Percentiles rank a stretch among this genome's conserved stretches.
phyloP scores from a whole-genome alignment of 805 yeast genomes.

The Sugiyamaella americana region DNA sequence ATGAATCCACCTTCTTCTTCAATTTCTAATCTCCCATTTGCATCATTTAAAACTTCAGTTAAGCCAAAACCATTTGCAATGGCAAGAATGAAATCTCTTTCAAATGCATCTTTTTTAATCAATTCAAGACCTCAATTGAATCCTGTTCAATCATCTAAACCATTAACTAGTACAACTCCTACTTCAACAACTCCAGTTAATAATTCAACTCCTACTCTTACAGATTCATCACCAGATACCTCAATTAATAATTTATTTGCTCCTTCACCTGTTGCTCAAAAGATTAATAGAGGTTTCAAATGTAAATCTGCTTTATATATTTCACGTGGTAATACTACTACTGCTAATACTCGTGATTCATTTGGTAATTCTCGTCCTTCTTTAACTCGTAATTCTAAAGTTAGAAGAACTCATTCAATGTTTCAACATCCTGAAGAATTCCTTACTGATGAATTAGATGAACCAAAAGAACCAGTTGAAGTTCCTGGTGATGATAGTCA shows the following conservation, averaged over 20 bases:
- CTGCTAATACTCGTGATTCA: slow-evolving; percentile 4
- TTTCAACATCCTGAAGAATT: slow-evolving; percentile 51
- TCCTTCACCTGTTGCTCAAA: slow-evolving; percentile 16
- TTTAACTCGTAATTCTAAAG: slow-evolving; percentile 28
- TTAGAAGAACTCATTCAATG: slow-evolving; percentile 64
- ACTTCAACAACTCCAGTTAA: not conserved
- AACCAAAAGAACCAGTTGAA: slow-evolving; percentile 26
- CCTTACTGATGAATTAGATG: slow-evolving; percentile 33
- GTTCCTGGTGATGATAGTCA: slow-evolving; percentile 17
- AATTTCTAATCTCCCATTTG: not conserved
- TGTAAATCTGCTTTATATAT: slow-evolving; percentile 13
- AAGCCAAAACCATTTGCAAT: slow-evolving; percentile 7
- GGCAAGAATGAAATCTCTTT: slow-evolving; percentile 15
- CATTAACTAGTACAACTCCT: slow-evolving; percentile 2
- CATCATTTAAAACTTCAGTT: slow-evolving; percentile 1
- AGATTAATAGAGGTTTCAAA: not conserved
- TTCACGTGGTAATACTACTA: slow-evolving; percentile 4
- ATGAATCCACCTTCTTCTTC: slow-evolving; percentile 4
- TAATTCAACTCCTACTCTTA: not conserved
- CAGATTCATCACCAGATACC: not conserved
- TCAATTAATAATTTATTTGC: slow-evolving; percentile 6
- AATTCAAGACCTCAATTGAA: slow-evolving; percentile 9
- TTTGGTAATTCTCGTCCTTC: slow-evolving; percentile 9
- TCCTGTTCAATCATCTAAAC: not conserved
- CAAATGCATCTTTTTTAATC: slow-evolving; percentile 18